Evolutionary conservation across 768 basidiomycete genomes (phyloP).

Genomic region (Auricularia sp.): DNA sequence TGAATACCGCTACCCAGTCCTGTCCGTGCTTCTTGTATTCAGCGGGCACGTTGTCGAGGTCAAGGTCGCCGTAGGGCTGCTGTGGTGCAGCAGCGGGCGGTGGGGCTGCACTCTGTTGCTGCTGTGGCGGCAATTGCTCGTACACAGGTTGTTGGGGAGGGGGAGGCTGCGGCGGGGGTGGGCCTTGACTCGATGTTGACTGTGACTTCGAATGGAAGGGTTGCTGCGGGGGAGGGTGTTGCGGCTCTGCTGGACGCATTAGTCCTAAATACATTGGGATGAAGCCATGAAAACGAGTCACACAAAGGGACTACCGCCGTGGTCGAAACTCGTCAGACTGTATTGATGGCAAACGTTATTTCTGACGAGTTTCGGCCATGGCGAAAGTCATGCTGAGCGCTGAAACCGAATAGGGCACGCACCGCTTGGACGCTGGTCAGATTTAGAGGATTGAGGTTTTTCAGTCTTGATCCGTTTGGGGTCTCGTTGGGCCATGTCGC

Average conservation of each 20-base stretch:
- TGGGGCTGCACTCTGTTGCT: neutral
- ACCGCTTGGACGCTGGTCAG: too few species aligned
- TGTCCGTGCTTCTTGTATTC: conserved; percentile 32
- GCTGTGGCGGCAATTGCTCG: neutral
- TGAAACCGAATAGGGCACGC: too few species aligned
- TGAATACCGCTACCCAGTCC: conserved; percentile 48
- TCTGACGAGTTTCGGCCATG: too few species aligned
- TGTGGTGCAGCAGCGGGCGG: neutral
- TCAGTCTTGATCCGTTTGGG: conserved; percentile 53
- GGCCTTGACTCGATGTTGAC: neutral
- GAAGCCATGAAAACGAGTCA: too few species aligned
- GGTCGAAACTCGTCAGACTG: too few species aligned
- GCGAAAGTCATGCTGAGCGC: too few species aligned
- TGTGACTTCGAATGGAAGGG: neutral
- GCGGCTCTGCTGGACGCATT: neutral
- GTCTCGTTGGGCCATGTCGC: conserved; percentile 38
- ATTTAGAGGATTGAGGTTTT: conserved; percentile 6
- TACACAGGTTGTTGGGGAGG: neutral
- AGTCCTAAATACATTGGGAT: too few species aligned
- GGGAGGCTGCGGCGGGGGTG: neutral
- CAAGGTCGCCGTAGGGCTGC: conserved; percentile 15
- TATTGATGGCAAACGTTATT: too few species aligned
- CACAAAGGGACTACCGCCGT: too few species aligned
- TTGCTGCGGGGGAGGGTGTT: neutral
- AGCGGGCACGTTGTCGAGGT: conserved; percentile 12